Evolutionary conservation across 1,284 basidiomycete genomes (phyloP).

Genomic region (Ceratobasidium papillatum): DNA sequence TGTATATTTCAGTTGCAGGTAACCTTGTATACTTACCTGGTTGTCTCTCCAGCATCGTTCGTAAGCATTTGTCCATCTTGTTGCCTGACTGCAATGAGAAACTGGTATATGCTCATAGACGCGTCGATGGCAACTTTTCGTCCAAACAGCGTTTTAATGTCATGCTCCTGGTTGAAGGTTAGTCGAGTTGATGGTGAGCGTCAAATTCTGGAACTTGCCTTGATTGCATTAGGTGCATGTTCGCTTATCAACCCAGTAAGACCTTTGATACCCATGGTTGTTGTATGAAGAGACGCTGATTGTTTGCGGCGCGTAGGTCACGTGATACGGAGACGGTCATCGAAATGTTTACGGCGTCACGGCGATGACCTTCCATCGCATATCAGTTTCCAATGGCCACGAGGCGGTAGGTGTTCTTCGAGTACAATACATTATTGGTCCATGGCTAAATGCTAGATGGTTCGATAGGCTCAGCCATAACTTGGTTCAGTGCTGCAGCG

Average conservation of each 20-base stretch:
- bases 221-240: conserved; percentile 87
- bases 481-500: too few species aligned
- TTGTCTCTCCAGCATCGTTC: conserved; percentile 96
- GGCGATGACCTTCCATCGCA: background rate
- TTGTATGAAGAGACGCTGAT: conserved; percentile 15
- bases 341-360: background rate
- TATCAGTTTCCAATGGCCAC: background rate
- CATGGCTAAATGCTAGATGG: background rate
- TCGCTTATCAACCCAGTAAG: conserved; percentile 89
- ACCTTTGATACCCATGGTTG: conserved; percentile 87
- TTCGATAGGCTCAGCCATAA: background rate
- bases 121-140: conserved; percentile 99
- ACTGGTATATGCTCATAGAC: conserved; percentile 95
- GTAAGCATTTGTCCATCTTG: conserved; percentile 96
- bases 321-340: background rate
- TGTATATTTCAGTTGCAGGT: background rate
- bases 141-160: conserved; percentile 97
- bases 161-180: conserved; percentile 69
- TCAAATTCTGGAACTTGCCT: conserved; percentile 48
- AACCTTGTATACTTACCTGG: conserved; percentile 60
- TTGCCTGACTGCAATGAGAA: conserved; percentile 96
- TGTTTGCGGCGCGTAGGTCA: conserved; percentile 6
- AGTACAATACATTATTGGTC: background rate
- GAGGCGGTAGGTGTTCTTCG: background rate
- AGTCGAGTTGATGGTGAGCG: background rate